Percentiles rank a stretch among this genome's conserved stretches.
Evolutionary conservation across 2,329 filamentous ascomycete genomes (phyloP).

Genomic region (Neospermospora avenae): DNA sequence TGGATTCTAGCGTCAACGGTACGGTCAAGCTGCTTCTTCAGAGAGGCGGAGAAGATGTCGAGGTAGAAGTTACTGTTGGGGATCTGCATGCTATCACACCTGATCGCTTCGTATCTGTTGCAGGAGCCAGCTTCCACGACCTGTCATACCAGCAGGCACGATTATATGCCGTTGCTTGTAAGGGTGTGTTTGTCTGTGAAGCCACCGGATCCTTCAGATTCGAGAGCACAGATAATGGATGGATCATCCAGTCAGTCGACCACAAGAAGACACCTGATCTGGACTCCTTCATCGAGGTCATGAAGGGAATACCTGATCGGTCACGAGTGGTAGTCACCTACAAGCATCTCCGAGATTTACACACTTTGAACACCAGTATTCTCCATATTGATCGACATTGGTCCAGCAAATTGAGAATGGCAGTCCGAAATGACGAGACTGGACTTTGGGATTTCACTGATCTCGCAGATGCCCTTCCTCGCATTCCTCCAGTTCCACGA

Average conservation of each 20-base stretch:
- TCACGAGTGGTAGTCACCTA: conserved; percentile 91
- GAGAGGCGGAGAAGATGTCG: conserved; percentile 81
- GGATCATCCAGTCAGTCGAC: conserved; percentile 90
- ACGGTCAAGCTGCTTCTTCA: conserved; percentile 81
- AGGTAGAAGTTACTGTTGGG: conserved; percentile 80
- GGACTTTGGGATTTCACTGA: conserved; percentile 95
- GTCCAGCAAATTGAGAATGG: conserved; percentile 91
- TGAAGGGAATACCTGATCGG: conserved; percentile 79
- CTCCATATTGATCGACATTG: conserved; percentile 93
- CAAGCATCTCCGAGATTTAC: conserved; percentile 90
- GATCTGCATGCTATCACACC: conserved; percentile 94
- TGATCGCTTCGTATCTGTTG: conserved; percentile 90
- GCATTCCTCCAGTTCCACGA: conserved; percentile 65
- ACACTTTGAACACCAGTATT: conserved; percentile 90
- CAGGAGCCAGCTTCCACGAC: conserved; percentile 91
- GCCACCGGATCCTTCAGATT: conserved; percentile 93
- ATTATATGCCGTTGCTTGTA: conserved; percentile 85
- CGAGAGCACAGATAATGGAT: conserved; percentile 85
- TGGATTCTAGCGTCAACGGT: conserved; percentile 81
- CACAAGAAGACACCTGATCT: conserved; percentile 88
- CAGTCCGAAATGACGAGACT: conserved; percentile 82
- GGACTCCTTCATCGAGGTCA: conserved; percentile 83
- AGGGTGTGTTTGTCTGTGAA: conserved; percentile 93
- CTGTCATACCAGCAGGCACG: conserved; percentile 98
- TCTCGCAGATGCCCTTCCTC: conserved; percentile 75